Conservation (phyloP, 2,329 filamentous ascomycete species). For the Metarhizium anisopliae region DNA sequence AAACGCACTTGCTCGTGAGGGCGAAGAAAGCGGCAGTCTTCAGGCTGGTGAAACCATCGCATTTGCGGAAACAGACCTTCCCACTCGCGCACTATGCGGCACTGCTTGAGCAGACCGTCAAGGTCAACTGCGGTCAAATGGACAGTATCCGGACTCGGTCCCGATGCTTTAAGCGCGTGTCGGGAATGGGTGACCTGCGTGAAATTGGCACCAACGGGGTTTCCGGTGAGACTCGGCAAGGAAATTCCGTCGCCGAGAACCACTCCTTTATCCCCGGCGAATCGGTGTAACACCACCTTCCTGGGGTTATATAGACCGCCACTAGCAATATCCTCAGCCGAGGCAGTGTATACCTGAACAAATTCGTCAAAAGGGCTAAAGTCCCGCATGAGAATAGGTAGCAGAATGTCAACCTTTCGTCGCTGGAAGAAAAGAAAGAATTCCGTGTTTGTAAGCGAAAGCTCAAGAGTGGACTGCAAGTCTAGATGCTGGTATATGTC, state of each 20-base stretch:
- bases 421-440: slow-evolving; percentile 31
- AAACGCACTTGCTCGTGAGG: slow-evolving; percentile 35
- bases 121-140: slow-evolving; percentile 25
- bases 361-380: slow-evolving; percentile 36
- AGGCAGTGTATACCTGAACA: slow-evolving; percentile 36
- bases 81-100: slow-evolving; percentile 28
- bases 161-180: background rate
- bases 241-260: slow-evolving; percentile 9
- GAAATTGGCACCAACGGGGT: slow-evolving; percentile 7
- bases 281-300: slow-evolving; percentile 29
- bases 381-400: slow-evolving; percentile 31
- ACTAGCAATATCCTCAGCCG: slow-evolving; percentile 24
- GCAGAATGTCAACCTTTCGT: slow-evolving; percentile 32
- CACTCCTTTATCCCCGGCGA: slow-evolving; percentile 21
- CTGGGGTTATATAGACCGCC: slow-evolving; percentile 29
- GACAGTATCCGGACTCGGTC: slow-evolving; percentile 9
- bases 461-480: slow-evolving; percentile 28
- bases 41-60: slow-evolving; percentile 36
- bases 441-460: slow-evolving; percentile 27
- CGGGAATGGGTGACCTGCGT: slow-evolving; percentile 11
- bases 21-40: slow-evolving; percentile 34
- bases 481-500: slow-evolving; percentile 38
- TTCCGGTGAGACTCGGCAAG: background rate
- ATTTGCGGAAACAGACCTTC: slow-evolving; percentile 32
- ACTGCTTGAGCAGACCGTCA: slow-evolving; percentile 22